Percentiles rank a stretch among this genome's conserved stretches.
Evolutionary conservation across 176 grass and related monocot species (phyloP).

Genomic region (Oryza coarctata): DNA sequence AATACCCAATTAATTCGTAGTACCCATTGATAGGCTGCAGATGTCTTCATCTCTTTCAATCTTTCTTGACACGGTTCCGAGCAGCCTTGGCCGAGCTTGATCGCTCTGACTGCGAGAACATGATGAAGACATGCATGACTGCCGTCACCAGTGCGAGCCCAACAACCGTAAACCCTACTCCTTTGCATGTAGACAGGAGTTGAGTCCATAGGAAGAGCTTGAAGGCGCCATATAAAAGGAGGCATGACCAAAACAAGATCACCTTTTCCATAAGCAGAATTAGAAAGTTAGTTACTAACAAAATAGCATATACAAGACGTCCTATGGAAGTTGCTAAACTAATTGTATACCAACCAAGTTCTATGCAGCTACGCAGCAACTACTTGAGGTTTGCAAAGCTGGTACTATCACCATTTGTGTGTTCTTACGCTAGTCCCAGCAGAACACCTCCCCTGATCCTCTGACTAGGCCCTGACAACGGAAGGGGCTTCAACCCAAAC

Average conservation of each 20-base stretch:
- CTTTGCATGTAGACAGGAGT: conserved; percentile 67
- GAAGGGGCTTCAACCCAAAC: background rate
- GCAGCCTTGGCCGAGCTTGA: conserved; percentile 64
- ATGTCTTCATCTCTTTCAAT: conserved; percentile 7
- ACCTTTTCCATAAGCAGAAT: conserved; percentile 45
- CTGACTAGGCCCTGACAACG: background rate
- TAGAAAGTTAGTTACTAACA: background rate
- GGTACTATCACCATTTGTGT: background rate
- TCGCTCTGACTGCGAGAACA: conserved; percentile 65
- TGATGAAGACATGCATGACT: conserved; percentile 67
- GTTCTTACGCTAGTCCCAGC: background rate
- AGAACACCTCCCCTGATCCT: background rate
- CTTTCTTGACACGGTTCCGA: conserved; percentile 52
- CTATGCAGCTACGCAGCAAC: background rate
- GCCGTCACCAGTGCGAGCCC: conserved; percentile 52
- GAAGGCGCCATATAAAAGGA: conserved; percentile 59
- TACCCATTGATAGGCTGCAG: background rate
- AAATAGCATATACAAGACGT: background rate
- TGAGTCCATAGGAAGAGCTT: conserved; percentile 67
- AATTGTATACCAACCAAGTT: background rate
- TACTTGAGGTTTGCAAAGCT: background rate
- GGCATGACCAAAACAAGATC: conserved; percentile 61
- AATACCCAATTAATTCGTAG: background rate
- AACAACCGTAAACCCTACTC: conserved; percentile 38
- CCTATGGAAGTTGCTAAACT: background rate